Percentiles rank a stretch among this genome's conserved stretches.
phyloP scores from a whole-genome alignment of 2,329 filamentous ascomycete species.

The Dichotomopilus funicola region DNA sequence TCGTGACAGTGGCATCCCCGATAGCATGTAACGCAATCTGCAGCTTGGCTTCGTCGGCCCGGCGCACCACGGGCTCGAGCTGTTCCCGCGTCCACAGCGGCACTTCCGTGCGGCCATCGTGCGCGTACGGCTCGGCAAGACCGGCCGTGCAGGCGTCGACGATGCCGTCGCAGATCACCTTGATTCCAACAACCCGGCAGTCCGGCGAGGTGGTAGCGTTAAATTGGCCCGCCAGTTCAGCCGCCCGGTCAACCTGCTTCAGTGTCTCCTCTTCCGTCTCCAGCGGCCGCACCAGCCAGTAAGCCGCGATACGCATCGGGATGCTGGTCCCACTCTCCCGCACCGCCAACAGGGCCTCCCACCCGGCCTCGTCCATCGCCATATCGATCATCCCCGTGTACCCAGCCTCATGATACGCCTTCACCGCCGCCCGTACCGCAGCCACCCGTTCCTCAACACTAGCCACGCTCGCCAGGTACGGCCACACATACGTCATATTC shows the following conservation, averaged over 20 bases:
- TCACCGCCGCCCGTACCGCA: constrained; percentile 40
- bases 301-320: constrained; percentile 43
- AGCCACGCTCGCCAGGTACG: constrained; percentile 43
- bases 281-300: constrained; percentile 49
- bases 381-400: constrained; percentile 52
- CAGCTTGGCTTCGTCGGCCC: constrained; percentile 47
- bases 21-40: constrained; percentile 62
- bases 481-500: constrained; percentile 49
- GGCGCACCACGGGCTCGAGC: constrained; percentile 46
- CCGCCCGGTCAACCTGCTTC: constrained; percentile 44
- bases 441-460: constrained; percentile 42
- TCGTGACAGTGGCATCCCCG: constrained; percentile 52
- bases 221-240: constrained; percentile 40
- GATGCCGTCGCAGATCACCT: constrained; percentile 59
- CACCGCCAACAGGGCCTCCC: constrained; percentile 43
- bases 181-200: constrained; percentile 53
- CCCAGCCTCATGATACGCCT: constrained; percentile 42
- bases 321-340: constrained; percentile 29
- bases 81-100: constrained; percentile 50
- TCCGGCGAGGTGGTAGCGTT: constrained; percentile 39
- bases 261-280: constrained; percentile 39
- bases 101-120: constrained; percentile 39
- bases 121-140: constrained; percentile 50
- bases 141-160: constrained; percentile 60
- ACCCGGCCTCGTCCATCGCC: constrained; percentile 52